Base-by-base conservation (phyloP, 768 basidiomycete genomes). In the Solioccasus polychromus region DNA sequence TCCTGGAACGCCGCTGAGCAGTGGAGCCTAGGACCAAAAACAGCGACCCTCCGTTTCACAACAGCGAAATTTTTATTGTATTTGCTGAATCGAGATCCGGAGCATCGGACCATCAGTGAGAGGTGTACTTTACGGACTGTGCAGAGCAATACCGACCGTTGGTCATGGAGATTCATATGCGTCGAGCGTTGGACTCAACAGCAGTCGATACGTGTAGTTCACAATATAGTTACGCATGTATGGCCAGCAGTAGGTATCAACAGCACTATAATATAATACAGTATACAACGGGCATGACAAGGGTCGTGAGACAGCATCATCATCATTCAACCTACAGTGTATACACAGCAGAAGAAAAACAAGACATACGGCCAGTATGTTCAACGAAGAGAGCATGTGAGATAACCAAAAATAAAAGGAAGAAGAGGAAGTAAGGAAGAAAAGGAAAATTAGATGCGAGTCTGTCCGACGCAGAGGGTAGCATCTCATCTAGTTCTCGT, bases 1-100 rank as follows among this genome's bases (percentile, higher is more conserved):
- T 54, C 60, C 35, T 55, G 39, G 48, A 55, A 48, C 58, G 61
- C 63, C 61, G 61, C 61, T 63, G 61, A 64, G 58, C 60, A 23
- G 47, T 52, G 44, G 23, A 25, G 38, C 44, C n/a, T 38, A 20
- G 38, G 32, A 22, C 47, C 38, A 36, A 52, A 51, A 52, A 32
- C 62, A 62, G 61, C 61, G 61, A 47, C 45, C 26, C 57, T 52
- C 62, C 62, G 62, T 56, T 64, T 49, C 32, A 47, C 42, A 36
- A 45, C 61, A 63, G 61, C 61, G 61, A 59, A 17, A 30, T 19
- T 46, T 50, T 48, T 44, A 41, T n/a, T 15, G 11, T 8, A 31
- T 51, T 40, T 41, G 55, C 49, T 47, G 48, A 45, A 61, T 61
- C 59, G 57, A 61, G 60, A 60, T 64, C 44, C 46, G 62, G 57